These are phyloP conservation scores for Cephalotrichum gorgonifer DNA, from an alignment of 2,329 filamentous ascomycete species.

Conservation along the genomic window DNA sequence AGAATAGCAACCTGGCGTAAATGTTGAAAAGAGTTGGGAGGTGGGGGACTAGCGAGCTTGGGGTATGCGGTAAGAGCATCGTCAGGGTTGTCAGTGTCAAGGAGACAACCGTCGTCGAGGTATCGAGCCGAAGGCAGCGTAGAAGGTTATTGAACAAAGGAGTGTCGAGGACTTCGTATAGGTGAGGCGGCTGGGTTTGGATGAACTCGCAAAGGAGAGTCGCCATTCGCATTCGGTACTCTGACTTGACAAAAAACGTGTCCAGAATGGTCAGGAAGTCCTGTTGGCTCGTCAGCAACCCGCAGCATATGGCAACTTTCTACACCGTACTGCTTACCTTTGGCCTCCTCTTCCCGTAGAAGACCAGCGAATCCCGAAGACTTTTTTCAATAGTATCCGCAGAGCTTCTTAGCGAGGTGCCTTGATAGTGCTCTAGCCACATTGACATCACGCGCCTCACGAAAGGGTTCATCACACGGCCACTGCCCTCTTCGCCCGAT, in stretches of 20 bases:
- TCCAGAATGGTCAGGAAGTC: constrained; percentile 58
- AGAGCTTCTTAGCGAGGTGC: constrained; percentile 3
- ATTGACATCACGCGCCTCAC: constrained; percentile 44
- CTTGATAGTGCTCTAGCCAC: constrained; percentile 41
- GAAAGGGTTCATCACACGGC: constrained; percentile 36
- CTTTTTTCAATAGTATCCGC: constrained; percentile 38
- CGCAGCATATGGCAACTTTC: neutral
- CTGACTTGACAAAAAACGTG: constrained; percentile 52
- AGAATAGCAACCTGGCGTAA: constrained; percentile 70
- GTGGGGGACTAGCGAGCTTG: constrained; percentile 56
- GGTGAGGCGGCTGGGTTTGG: constrained; percentile 65
- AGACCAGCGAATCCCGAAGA: constrained; percentile 40
- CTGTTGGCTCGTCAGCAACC: constrained; percentile 21
- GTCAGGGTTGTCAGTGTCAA: constrained; percentile 64
- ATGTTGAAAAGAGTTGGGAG: constrained; percentile 71
- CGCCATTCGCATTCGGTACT: constrained; percentile 53
- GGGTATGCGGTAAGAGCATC: constrained; percentile 77
- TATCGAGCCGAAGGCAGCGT: constrained; percentile 65
- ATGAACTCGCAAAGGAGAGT: constrained; percentile 64
- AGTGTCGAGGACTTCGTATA: constrained; percentile 64
- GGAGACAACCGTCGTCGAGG: constrained; percentile 67
- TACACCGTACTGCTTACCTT: constrained; percentile 27
- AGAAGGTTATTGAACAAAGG: constrained; percentile 62
- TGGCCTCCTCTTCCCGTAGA: constrained; percentile 58
- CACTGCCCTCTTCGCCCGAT: constrained; percentile 29